Evolutionary conservation across 345 rosid species (phyloP).

Genomic region (Syzygium jambos): DNA sequence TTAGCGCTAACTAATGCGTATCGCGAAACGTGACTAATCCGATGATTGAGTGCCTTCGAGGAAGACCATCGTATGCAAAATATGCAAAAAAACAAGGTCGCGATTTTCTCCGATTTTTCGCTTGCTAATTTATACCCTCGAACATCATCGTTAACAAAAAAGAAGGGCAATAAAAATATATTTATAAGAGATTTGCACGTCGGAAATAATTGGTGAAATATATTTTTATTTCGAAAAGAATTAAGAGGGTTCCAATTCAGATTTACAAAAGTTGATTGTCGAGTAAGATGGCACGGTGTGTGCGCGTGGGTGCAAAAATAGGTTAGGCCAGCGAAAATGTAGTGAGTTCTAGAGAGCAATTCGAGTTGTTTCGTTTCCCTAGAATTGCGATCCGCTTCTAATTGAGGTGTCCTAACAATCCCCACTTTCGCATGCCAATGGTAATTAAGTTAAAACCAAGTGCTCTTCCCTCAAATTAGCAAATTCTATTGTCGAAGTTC

Average conservation of each 20-base stretch:
- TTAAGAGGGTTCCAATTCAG: not conserved
- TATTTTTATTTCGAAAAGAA: not conserved
- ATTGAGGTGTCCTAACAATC: not conserved
- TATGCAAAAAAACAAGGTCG: not conserved
- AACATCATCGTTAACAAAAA: not conserved
- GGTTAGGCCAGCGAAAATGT: not conserved
- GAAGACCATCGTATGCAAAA: not conserved
- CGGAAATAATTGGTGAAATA: not conserved
- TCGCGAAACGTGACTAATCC: not conserved
- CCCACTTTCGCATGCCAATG: not conserved
- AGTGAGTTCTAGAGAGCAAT: not conserved
- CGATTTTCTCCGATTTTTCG: not conserved
- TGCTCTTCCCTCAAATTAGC: not conserved
- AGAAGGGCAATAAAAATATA: not conserved
- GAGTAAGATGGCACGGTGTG: not conserved
- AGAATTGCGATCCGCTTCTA: slow-evolving; percentile 3
- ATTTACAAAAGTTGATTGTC: not conserved
- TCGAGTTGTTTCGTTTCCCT: not conserved
- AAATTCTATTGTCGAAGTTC: not conserved
- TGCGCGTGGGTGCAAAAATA: not conserved
- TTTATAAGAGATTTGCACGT: not conserved
- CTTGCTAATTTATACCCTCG: not conserved
- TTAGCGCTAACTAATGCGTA: not conserved
- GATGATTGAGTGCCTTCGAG: rapidly evolving
- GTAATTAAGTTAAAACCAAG: not conserved